Evolutionary conservation across 768 basidiomycete species (phyloP), one percentile per base, ranked within the genome.

Genomic region (Solioccasus polychromus): DNA sequence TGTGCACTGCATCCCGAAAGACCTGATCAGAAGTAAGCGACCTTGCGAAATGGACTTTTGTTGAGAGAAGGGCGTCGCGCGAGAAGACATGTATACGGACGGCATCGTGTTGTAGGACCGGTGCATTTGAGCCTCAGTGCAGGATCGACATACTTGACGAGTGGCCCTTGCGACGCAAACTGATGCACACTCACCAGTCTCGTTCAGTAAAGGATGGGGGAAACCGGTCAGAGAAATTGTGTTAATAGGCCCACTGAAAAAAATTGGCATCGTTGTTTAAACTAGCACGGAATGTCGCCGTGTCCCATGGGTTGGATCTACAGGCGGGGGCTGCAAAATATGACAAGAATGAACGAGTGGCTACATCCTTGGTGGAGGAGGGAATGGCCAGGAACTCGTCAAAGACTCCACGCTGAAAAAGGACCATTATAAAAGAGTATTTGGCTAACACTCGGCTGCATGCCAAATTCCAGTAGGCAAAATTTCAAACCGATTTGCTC

Each of bases 361-460:
- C n/a, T 32, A 53, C 51, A 17, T 57, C 50, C 4, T 41, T 35
- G 2, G 41, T 37, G 22, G 54, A 8, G 18, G 39, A 43, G 22
- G 35, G 35, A 31, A 47, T 32, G 7, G 51, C 54, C 48, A 63
- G 15, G 11, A 82, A 66, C 7, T 31, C 45, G 11, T 67, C 61
- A 25, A 66, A 67, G 3, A 56, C 36, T 20, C 61, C 59, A 12
- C 42, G 59, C 62, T 19, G 55, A 53, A 14, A 47, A 42, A 28
- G 63, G 80, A 1, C 51, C 76, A 53, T 85, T 76, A 52, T 85
- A 84, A 61, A 85, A 85, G 18, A n/a, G 20, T 42, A 32, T 26
- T 32, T 39, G 29, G 35, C 39, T 28, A n/a, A 32, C 9, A 22
- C 44, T 28, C 29, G 24, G 12, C 40, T 35, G 39, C n/a, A 26